A percentile compares a stretch with the other conserved stretches of the same genome.
These are phyloP conservation scores for Podospora anserina DNA, from an alignment of 495 filamentous ascomycete genomes.

Conservation along the genomic window DNA sequence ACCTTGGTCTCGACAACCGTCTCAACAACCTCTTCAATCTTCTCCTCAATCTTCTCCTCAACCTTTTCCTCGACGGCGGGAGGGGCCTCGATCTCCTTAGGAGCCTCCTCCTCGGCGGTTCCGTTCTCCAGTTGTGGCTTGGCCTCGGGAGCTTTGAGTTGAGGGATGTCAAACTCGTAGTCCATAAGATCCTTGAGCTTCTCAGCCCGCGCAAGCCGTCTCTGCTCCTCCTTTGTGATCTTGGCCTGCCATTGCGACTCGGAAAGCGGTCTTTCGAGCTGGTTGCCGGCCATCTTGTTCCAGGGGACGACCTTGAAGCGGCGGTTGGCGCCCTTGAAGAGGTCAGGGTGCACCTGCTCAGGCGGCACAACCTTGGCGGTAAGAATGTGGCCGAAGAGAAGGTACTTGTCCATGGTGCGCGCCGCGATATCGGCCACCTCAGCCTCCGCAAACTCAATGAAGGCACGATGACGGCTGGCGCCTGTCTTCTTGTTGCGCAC, in stretches of 20 bases:
- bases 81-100: slow-evolving; percentile 31
- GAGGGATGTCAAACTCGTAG: slow-evolving; percentile 78
- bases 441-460: slow-evolving; percentile 77
- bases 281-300: slow-evolving; percentile 74
- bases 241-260: slow-evolving; percentile 73
- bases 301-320: slow-evolving; percentile 85
- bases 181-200: slow-evolving; percentile 70
- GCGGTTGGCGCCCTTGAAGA: slow-evolving; percentile 84
- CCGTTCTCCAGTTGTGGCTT: slow-evolving; percentile 39
- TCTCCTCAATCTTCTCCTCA: slow-evolving; percentile 16
- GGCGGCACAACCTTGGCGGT: slow-evolving; percentile 74
- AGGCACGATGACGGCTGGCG: slow-evolving; percentile 84
- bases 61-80: slow-evolving; percentile 18
- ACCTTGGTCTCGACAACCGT: slow-evolving; percentile 12
- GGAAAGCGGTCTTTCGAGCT: slow-evolving; percentile 62
- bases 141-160: slow-evolving; percentile 60
- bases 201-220: slow-evolving; percentile 60
- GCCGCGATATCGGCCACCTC: slow-evolving; percentile 85
- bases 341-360: slow-evolving; percentile 70
- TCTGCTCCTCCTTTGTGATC: slow-evolving; percentile 66
- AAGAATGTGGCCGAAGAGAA: slow-evolving; percentile 88
- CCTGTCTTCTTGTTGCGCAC: slow-evolving; percentile 90
- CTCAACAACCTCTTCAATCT: slow-evolving; percentile 20
- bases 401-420: slow-evolving; percentile 95
- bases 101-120: slow-evolving; percentile 26